Conservation (phyloP, 106 monocot genomes). For the Dendrobium officinale region DNA sequence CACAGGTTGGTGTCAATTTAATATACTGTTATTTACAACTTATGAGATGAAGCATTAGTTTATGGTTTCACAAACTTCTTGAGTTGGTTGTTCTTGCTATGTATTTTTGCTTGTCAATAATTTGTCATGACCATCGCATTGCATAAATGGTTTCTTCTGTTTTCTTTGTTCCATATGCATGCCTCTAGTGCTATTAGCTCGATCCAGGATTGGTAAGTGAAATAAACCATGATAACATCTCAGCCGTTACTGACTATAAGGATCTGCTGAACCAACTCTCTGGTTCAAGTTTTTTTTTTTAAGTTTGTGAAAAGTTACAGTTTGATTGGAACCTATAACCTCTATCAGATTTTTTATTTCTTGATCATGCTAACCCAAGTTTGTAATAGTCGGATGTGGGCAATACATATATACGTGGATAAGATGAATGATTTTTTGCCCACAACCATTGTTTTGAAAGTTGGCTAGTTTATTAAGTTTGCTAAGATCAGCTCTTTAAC, state of each 20-base stretch:
- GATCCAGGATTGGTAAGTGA: not conserved
- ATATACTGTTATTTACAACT: not conserved
- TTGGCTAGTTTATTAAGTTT: too few relatives aligned
- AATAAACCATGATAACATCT: not conserved
- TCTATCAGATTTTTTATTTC: not conserved
- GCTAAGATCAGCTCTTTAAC: too few relatives aligned
- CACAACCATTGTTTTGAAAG: too few relatives aligned
- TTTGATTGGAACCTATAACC: not conserved
- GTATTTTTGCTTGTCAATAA: not conserved
- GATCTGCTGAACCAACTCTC: not conserved
- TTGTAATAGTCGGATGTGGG: too few relatives aligned
- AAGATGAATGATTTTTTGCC: too few relatives aligned
- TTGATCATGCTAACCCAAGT: too few relatives aligned
- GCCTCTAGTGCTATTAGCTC: not conserved
- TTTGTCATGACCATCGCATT: not conserved
- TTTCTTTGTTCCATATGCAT: not conserved
- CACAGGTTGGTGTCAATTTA: slow-evolving; percentile 11
- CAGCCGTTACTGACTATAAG: not conserved
- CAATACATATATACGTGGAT: too few relatives aligned
- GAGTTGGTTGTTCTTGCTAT: not conserved
- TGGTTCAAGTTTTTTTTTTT: not conserved
- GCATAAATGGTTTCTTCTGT: not conserved
- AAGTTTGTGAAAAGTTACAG: not conserved
- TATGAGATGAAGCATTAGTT: not conserved
- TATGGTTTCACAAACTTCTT: not conserved